Percentiles rank a stretch among this genome's conserved stretches.
Evolutionary conservation across 2,329 filamentous ascomycete genomes (phyloP).

Genomic region (Annulohypoxylon truncatum): DNA sequence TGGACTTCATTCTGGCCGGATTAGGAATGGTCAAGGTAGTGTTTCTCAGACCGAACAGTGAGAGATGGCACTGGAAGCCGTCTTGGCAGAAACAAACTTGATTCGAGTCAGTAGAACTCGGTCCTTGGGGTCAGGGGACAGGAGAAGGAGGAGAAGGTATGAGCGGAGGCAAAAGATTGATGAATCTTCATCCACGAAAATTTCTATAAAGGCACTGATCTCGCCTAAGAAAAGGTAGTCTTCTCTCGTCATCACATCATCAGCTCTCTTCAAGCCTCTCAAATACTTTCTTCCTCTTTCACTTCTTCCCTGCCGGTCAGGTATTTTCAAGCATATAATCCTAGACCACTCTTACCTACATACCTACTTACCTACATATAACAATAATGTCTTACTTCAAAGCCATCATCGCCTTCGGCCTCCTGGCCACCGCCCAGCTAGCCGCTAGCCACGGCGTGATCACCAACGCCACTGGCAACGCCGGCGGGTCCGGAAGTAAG

Average conservation of each 20-base stretch:
- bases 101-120: neutral
- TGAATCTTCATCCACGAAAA: constrained; percentile 26
- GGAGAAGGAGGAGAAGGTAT: neutral
- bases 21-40: constrained; percentile 14
- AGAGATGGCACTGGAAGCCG: constrained; percentile 8
- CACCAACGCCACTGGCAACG: constrained; percentile 66
- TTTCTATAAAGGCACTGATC: constrained; percentile 41
- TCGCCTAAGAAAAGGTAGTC: constrained; percentile 14
- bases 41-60: constrained; percentile 3
- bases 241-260: constrained; percentile 40
- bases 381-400: constrained; percentile 47
- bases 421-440: constrained; percentile 65
- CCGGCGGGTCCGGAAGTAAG: constrained; percentile 65
- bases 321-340: constrained; percentile 30
- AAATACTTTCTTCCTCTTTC: constrained; percentile 26
- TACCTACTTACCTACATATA: neutral
- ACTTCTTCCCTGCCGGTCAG: constrained; percentile 46
- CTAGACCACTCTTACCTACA: constrained; percentile 18
- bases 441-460: constrained; percentile 72
- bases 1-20: constrained; percentile 24
- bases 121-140: neutral
- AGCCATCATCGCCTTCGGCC: constrained; percentile 55
- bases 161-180: constrained; percentile 7
- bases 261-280: constrained; percentile 29
- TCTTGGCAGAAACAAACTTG: constrained; percentile 11